These are phyloP conservation scores for Trichoderma lentiforme DNA, from an alignment of 2,329 filamentous ascomycete genomes.

Conservation along the genomic window DNA sequence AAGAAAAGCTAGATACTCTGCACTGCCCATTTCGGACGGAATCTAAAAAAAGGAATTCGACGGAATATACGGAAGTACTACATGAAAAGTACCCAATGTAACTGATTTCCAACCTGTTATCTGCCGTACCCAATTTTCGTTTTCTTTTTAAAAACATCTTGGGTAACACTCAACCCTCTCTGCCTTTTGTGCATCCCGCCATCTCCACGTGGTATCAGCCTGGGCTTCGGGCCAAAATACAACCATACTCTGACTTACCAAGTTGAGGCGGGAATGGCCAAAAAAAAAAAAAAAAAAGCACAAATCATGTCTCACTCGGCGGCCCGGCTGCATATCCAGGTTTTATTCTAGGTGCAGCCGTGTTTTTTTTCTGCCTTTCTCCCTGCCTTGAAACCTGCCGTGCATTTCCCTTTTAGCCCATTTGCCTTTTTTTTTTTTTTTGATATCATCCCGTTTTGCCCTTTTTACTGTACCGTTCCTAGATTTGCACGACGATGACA, in stretches of 20 bases:
- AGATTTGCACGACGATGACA: not conserved
- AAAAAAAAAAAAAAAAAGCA: not conserved
- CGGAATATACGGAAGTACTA: not conserved
- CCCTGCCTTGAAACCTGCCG: not conserved
- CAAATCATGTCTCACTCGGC: not conserved
- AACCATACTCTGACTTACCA: constrained; percentile 6
- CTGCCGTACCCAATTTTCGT: not conserved
- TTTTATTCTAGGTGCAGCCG: not conserved
- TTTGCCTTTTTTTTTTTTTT: not conserved
- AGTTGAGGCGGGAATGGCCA: not conserved
- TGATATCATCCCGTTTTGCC: not conserved
- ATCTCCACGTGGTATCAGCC: constrained; percentile 8
- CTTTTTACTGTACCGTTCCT: not conserved
- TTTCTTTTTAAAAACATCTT: not conserved
- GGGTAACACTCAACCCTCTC: not conserved
- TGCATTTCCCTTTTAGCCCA: not conserved
- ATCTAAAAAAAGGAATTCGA: not conserved
- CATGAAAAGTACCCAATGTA: not conserved
- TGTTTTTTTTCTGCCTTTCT: not conserved
- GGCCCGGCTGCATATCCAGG: not conserved
- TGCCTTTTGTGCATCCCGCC: not conserved
- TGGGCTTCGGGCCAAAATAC: not conserved
- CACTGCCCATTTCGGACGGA: not conserved
- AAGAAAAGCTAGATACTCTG: not conserved
- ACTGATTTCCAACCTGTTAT: not conserved